Base-by-base conservation (phyloP, 1,284 basidiomycete genomes). In the Irpex sp. region DNA sequence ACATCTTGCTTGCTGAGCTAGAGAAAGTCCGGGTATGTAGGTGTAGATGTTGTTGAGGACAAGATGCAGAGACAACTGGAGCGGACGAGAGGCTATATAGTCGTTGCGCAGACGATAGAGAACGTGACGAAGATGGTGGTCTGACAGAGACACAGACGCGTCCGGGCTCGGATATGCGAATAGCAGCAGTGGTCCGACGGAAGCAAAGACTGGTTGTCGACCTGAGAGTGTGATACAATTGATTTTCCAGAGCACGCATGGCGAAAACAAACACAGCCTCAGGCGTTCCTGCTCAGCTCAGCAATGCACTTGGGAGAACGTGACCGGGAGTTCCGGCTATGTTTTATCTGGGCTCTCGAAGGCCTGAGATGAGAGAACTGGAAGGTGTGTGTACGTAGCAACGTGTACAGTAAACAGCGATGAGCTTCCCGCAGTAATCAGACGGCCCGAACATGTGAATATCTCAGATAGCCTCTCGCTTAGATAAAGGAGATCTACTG, bases 81-180 rank as follows among this genome's bases (percentile, higher is more conserved):
- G 59, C n/a, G 32, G 59, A 38, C n/a, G 44, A n/a, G 66, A 24
- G 58, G 10, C 11, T 60, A 60, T 60, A 60, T 60, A 60, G 58
- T 22, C 49, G 15, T n/a, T 54, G 49, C 49, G n/a, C 49, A n/a
- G 9, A n/a, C n/a, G 49, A 54, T 13, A 13, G 49, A 54, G 49
- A 54, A 54, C 49, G 49, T 54, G 49, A 54, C 49, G 49, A 54
- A 54, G 49, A 54, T n/a, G 58, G 22, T 22, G 58, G 58, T 60
- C 58, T 60, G 58, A 60, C 58, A 60, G 24, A 60, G 15, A 60
- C 58, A 11, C 24, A 54, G 49, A 54, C 49, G 15, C 49, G 49
- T 54, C 49, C 49, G 49, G 49, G 15, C 49, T 54, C 49, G 49
- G 49, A 54, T n/a, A 54, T n/a, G n/a, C 49, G 49, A 54, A 13